Conservation (phyloP, 352 stramenopile species). For the Globisporangium cystogenes region DNA sequence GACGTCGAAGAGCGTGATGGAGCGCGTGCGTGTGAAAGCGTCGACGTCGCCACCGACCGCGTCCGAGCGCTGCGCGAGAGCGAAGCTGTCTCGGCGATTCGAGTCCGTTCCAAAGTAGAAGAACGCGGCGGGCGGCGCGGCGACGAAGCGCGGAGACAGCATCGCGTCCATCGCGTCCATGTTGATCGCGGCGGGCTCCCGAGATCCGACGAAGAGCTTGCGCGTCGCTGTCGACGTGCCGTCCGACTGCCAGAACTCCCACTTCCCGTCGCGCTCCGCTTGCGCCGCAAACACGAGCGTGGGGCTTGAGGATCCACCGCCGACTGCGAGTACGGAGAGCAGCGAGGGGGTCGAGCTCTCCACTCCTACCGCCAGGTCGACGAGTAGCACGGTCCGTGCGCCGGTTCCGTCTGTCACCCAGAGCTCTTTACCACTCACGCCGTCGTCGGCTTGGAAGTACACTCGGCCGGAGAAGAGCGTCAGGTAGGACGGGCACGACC, state of each 20-base stretch:
- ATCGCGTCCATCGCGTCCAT: conserved; percentile 22
- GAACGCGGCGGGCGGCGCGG: conserved; percentile 5
- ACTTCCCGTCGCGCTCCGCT: conserved; percentile 20
- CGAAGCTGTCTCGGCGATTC: background rate
- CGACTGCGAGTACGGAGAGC: conserved; percentile 24
- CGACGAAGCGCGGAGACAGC: conserved; percentile 10
- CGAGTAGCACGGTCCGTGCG: conserved; percentile 41
- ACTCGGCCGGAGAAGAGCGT: conserved; percentile 32
- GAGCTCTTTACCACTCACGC: conserved; percentile 65
- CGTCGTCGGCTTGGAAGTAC: conserved; percentile 84
- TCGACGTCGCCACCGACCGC: conserved; percentile 2
- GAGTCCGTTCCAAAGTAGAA: conserved; percentile 19
- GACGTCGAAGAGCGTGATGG: conserved; percentile 34
- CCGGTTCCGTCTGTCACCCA: conserved; percentile 66
- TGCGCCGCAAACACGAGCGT: conserved; percentile 31
- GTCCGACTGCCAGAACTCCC: conserved; percentile 58
- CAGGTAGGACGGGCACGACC: conserved; percentile 50
- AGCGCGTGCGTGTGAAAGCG: conserved; percentile 11
- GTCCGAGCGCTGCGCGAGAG: background rate
- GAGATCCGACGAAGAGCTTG: conserved; percentile 25
- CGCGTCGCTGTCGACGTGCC: conserved; percentile 31
- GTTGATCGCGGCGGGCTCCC: conserved; percentile 27
- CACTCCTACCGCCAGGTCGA: conserved; percentile 50
- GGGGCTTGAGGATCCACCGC: background rate
- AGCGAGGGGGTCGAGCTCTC: conserved; percentile 28